Percentiles rank a stretch among this genome's conserved stretches.
phyloP scores from a whole-genome alignment of 2,329 filamentous ascomycete species.

The Ophiostoma himal-ulmi region DNA sequence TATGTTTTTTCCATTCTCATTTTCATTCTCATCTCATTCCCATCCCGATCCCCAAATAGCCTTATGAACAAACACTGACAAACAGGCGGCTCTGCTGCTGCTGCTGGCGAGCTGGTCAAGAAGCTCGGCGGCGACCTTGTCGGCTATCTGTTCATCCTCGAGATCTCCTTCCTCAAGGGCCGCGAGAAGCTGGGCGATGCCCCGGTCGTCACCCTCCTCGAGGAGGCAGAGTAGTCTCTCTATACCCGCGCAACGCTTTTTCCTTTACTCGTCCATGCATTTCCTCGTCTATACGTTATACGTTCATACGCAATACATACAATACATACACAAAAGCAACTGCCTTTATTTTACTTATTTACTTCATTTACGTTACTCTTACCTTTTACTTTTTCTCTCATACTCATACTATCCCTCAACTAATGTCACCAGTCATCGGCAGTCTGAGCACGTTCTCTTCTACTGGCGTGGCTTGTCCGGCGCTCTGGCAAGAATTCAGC shows the following conservation, averaged over 20 bases:
- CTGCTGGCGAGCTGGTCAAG: constrained; percentile 78
- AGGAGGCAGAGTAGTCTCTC: constrained; percentile 13
- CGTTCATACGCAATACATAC: neutral
- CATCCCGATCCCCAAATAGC: too few species aligned
- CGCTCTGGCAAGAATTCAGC: constrained; percentile 15
- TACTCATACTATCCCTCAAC: constrained; percentile 8
- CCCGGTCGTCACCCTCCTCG: constrained; percentile 49
- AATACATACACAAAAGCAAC: constrained; percentile 1
- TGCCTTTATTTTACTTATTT: neutral
- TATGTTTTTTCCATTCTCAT: constrained; percentile 42
- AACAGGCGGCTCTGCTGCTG: constrained; percentile 81
- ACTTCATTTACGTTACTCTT: neutral
- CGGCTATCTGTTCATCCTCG: constrained; percentile 91
- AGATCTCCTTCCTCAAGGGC: constrained; percentile 88
- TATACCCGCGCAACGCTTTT: neutral
- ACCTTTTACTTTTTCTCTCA: neutral
- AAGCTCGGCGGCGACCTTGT: constrained; percentile 80
- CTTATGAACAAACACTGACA: constrained; percentile 1
- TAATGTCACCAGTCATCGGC: constrained; percentile 11
- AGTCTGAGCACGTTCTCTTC: constrained; percentile 5
- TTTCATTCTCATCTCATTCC: neutral
- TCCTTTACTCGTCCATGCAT: neutral
- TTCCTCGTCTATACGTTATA: neutral
- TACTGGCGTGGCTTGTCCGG: neutral
- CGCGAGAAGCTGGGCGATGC: constrained; percentile 75